Evolutionary conservation across 371 early-diverging fungal genomes (phyloP).

Genomic region (Thermomucor indicae-seudaticae): DNA sequence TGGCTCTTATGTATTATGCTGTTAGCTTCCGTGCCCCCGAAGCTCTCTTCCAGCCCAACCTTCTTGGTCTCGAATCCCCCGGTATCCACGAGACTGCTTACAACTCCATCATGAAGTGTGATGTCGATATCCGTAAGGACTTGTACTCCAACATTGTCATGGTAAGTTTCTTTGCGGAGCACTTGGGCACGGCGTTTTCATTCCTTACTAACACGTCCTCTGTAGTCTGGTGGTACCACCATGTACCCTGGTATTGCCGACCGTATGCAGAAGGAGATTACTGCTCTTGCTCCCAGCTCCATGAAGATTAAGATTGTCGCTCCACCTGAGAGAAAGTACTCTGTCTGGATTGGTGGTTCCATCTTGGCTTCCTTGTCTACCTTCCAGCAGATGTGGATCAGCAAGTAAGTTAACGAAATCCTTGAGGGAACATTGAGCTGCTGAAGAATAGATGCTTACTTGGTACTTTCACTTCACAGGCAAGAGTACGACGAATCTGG

Average conservation of each 20-base stretch:
- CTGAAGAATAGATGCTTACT: not conserved
- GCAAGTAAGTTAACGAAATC: constrained; percentile 20
- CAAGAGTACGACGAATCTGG: constrained; percentile 98
- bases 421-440: not conserved
- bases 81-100: constrained; percentile 96
- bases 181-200: not conserved
- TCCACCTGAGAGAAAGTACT: constrained; percentile 99
- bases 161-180: constrained; percentile 17
- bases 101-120: constrained; percentile 97
- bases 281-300: constrained; percentile 95
- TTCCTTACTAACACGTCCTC: not conserved
- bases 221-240: constrained; percentile 75
- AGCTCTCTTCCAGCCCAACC: constrained; percentile 98
- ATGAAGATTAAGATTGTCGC: constrained; percentile 99
- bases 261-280: constrained; percentile 98
- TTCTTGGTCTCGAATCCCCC: constrained; percentile 87
- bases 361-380: constrained; percentile 99
- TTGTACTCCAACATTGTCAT: constrained; percentile 96
- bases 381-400: constrained; percentile 84
- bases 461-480: constrained; percentile 13
- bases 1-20: not conserved
- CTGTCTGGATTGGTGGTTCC: constrained; percentile 99
- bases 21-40: constrained; percentile 96
- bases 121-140: constrained; percentile 97
- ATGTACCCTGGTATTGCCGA: constrained; percentile 97